phyloP scores from a whole-genome alignment of 1,284 basidiomycete species.

The Pholiota adiposa region DNA sequence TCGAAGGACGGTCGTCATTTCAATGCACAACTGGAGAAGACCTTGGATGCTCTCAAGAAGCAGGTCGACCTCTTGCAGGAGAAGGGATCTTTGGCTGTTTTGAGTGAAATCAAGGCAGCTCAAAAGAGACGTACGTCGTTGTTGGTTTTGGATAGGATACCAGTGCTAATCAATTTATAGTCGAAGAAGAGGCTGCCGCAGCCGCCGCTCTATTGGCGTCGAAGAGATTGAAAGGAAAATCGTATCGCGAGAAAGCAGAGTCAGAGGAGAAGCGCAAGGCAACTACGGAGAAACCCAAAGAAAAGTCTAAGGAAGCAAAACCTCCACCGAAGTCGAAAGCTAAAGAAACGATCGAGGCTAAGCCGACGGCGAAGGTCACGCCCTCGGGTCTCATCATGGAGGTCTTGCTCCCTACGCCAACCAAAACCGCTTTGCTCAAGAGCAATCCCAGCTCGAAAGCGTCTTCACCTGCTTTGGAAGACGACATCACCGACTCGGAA shows the following conservation, averaged over 20 bases:
- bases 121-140: conserved; percentile 56
- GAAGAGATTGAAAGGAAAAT: conserved; percentile 77
- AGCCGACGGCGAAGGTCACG: conserved; percentile 30
- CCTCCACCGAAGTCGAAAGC: neutral
- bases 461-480: conserved; percentile 26
- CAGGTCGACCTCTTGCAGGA: conserved; percentile 73
- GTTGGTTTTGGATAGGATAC: conserved; percentile 1
- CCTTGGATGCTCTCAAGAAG: conserved; percentile 57
- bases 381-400: conserved; percentile 51
- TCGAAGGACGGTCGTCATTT: conserved; percentile 85
- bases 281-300: conserved; percentile 16
- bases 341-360: conserved; percentile 1
- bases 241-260: conserved; percentile 62
- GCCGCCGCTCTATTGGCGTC: conserved; percentile 49
- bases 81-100: conserved; percentile 63
- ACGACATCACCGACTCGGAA: conserved; percentile 35
- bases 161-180: conserved; percentile 30
- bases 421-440: conserved; percentile 14
- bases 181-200: conserved; percentile 50
- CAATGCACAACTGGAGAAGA: conserved; percentile 73
- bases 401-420: conserved; percentile 49
- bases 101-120: conserved; percentile 63
- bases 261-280: conserved; percentile 17
- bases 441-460: conserved; percentile 20
- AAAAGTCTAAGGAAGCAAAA: conserved; percentile 7